Evolutionary conservation across 306 rosid species (phyloP).

Genomic region (Glycine latifolia): DNA sequence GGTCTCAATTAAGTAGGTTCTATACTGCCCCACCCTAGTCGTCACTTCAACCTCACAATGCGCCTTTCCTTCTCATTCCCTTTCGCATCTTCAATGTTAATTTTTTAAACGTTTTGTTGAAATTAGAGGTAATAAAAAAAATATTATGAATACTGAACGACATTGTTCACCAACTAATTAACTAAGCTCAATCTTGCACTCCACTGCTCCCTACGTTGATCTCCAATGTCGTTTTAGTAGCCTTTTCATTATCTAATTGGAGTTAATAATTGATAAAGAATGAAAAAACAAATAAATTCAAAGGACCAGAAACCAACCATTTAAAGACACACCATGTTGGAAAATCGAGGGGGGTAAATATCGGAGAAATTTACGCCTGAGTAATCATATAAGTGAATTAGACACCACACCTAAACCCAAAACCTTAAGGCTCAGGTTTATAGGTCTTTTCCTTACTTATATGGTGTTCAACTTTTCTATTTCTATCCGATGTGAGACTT

Average conservation of each 20-base stretch:
- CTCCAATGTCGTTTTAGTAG: conserved; percentile 20
- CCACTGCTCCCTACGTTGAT: conserved; percentile 16
- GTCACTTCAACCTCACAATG: conserved; percentile 40
- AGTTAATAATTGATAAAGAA: conserved; percentile 6
- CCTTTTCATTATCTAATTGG: conserved; percentile 6
- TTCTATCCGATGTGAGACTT: no score
- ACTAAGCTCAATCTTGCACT: neutral
- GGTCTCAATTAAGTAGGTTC: conserved; percentile 51
- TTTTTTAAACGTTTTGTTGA: neutral
- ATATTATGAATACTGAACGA: neutral
- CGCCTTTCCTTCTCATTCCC: neutral
- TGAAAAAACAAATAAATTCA: neutral
- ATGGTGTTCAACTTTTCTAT: no score
- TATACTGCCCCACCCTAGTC: conserved; percentile 34
- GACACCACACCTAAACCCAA: no score
- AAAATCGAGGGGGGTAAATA: no score
- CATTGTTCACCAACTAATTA: conserved; percentile 16
- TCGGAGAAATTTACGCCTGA: no score
- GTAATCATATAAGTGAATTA: no score
- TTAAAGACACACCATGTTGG: conserved; percentile 16
- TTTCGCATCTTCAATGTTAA: conserved; percentile 8
- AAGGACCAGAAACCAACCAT: neutral
- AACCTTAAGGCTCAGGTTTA: no score
- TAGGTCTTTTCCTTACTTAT: no score
- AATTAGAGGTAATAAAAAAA: conserved; percentile 3